Evolutionary conservation across 2,329 filamentous ascomycete species (phyloP), one percentile per base, ranked within the genome.

Genomic region (Claviceps arundinis): DNA sequence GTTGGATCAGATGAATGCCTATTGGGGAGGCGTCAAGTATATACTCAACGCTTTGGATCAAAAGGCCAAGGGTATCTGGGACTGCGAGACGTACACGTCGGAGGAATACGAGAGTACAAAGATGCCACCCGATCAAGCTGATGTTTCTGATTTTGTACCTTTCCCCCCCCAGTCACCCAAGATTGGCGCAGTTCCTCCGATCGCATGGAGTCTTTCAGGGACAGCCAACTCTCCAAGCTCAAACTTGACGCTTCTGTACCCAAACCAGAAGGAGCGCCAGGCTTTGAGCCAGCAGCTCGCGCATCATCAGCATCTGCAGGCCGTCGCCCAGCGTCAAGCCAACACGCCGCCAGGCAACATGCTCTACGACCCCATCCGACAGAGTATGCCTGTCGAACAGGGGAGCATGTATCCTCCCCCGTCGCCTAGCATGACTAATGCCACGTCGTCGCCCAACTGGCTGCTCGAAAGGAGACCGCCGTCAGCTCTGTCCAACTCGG

Each of bases 11-110:
- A 72, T 94, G n/a, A 81, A 93, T 58, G 76, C 77, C 0, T 93
- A 93, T 62, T 95, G 89, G 89, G 85, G 85, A 38, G 89, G 89
- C 7, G 84, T 88, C 26, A 84, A 87, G 53, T 95, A 95, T 63
- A 94, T 95, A 41, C 70, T 95, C 40, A 91, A 87, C 0, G 87
- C 89, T 0, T 71, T 95, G 11, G 87, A 94, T 59, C 89, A 94
- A 59, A 93, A 93, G 64, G 82, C 87, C 14, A 89, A 91, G 64
- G 89, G 89, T 1, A 87, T 91, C 40, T 87, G 84, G 67, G 88
- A 95, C 60, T 89, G 77, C 54, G 80, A 82, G 61, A 81, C 78
- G 0, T 82, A 75, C 56, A 82, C 78, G 0, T 70, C 68, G 1
- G 88, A 94, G 62, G 89, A 95, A 64, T 87, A 87, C 66, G 87